A percentile compares a stretch with the other conserved stretches of the same genome.
Conservation (phyloP, 2,329 filamentous ascomycete species). For the Paecilomyces fulvus region DNA sequence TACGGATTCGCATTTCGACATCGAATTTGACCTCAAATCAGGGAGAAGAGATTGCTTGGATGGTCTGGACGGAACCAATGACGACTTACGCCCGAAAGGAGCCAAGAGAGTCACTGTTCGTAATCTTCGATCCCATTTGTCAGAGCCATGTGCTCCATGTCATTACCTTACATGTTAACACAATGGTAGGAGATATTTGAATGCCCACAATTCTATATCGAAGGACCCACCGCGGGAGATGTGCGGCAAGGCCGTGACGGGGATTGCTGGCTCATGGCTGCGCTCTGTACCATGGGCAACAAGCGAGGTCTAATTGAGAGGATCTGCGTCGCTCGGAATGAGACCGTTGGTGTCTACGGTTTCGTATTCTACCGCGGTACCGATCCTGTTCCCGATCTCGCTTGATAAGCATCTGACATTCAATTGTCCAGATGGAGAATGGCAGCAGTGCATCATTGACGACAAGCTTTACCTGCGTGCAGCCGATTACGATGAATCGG, state of each 20-base stretch:
- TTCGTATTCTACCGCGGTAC: slow-evolving; percentile 69
- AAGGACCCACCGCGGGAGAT: slow-evolving; percentile 67
- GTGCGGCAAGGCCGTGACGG: slow-evolving; percentile 70
- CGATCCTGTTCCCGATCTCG: slow-evolving; percentile 4
- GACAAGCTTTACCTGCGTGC: slow-evolving; percentile 82
- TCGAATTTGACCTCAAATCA: slow-evolving; percentile 65
- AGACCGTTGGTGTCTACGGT: slow-evolving; percentile 70
- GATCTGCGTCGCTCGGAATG: slow-evolving; percentile 64
- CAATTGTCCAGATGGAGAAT: slow-evolving; percentile 60
- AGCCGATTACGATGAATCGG: slow-evolving; percentile 71
- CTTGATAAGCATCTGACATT: not conserved
- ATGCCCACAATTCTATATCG: slow-evolving; percentile 65
- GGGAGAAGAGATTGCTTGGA: slow-evolving; percentile 45
- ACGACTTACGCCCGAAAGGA: slow-evolving; percentile 53
- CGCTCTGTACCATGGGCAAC: slow-evolving; percentile 67
- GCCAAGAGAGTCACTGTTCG: slow-evolving; percentile 60
- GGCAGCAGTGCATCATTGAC: slow-evolving; percentile 85
- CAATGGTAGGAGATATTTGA: slow-evolving; percentile 64
- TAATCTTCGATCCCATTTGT: slow-evolving; percentile 5
- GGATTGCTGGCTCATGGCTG: slow-evolving; percentile 82
- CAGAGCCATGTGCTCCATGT: slow-evolving; percentile 8
- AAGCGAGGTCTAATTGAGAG: slow-evolving; percentile 62
- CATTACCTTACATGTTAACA: not conserved
- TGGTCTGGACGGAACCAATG: slow-evolving; percentile 31
- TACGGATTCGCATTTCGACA: slow-evolving; percentile 76